Percentiles rank a stretch among this genome's conserved stretches.
Conservation (phyloP, 2,329 filamentous ascomycete species). For the Sclerotinia minor region DNA sequence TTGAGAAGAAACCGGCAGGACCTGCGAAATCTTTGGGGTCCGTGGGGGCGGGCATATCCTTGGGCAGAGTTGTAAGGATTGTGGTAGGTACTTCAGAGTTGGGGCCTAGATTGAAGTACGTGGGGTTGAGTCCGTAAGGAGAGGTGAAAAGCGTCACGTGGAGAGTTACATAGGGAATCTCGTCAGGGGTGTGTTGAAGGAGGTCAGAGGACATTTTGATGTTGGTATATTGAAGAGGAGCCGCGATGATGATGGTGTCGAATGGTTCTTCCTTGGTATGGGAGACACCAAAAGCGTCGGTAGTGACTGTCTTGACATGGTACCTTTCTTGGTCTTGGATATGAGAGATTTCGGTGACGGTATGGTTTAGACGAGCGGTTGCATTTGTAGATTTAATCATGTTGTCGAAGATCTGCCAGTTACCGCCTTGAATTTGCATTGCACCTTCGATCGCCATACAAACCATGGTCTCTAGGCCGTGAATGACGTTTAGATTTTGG, state of each 20-base stretch:
- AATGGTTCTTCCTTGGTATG: constrained; percentile 48
- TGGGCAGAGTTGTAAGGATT: constrained; percentile 78
- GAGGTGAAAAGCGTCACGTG: constrained; percentile 90
- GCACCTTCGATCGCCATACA: constrained; percentile 88
- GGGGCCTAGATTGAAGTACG: constrained; percentile 67
- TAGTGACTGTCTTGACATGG: constrained; percentile 43
- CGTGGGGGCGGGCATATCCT: constrained; percentile 48
- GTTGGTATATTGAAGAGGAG: constrained; percentile 77
- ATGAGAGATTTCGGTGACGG: constrained; percentile 61
- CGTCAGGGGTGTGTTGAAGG: constrained; percentile 68
- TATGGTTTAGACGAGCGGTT: constrained; percentile 63
- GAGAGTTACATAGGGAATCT: constrained; percentile 81
- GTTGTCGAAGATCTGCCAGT: constrained; percentile 89
- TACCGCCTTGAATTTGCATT: constrained; percentile 76
- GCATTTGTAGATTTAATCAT: constrained; percentile 71
- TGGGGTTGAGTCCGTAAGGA: constrained; percentile 66
- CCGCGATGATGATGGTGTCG: constrained; percentile 80
- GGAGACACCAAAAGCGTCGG: constrained; percentile 23
- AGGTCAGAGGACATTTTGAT: constrained; percentile 65
- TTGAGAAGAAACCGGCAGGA: constrained; percentile 78
- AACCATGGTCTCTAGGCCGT: constrained; percentile 84
- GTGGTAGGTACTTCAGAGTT: constrained; percentile 65
- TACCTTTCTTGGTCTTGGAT: constrained; percentile 49
- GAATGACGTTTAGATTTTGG: constrained; percentile 81
- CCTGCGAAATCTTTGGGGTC: constrained; percentile 62